Base-by-base conservation (phyloP, 2,329 filamentous ascomycete species). In the Orbilia javanica region DNA sequence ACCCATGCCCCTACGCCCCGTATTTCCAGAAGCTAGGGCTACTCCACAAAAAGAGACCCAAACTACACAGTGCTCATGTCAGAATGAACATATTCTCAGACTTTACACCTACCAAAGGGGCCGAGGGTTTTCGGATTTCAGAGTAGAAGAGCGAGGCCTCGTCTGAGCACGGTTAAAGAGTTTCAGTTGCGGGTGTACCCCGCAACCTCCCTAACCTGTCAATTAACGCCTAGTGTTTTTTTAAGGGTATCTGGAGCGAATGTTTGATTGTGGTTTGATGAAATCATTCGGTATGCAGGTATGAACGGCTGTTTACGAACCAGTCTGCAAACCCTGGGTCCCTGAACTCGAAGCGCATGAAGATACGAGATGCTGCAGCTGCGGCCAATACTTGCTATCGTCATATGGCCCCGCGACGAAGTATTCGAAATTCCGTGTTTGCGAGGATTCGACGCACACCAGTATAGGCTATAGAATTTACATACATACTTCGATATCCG, bases 231-330 rank as follows among this genome's bases (percentile, higher is more conserved):
- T 4, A 53, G 29, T 11, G n/a, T n/a, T n/a, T n/a, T n/a, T 13
- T n/a, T 31, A 8, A 20, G 7, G 15, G 4, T 8, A 11, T 18
- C 42, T 13, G 13, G n/a, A 18, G 42, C 42, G 8, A 29, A 36
- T 57, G 29, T 57, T 57, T 36, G 52, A 57, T 57, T 57, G 52
- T 57, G 52, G 52, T 57, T 29, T n/a, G 46, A 50, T 15, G 20
- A 50, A 50, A 20, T 36, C n/a, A 10, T 36, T 36, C 25, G 10
- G 52, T 57, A 34, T 10, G 10, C 18, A 34, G 10, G 52, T 57
- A 34, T 10, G 10, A 18, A 34, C 3, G 52, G 8, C 1, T 20
- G 15, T 57, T 27, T 20, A 55, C 27, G 50, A 53, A 18, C n/a
- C 50, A 53, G 15, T 22, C 22, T 22, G 11, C 27, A 53, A 53